phyloP scores from a whole-genome alignment of 23 red algal genomes.

The Pyropia yezoensis region DNA sequence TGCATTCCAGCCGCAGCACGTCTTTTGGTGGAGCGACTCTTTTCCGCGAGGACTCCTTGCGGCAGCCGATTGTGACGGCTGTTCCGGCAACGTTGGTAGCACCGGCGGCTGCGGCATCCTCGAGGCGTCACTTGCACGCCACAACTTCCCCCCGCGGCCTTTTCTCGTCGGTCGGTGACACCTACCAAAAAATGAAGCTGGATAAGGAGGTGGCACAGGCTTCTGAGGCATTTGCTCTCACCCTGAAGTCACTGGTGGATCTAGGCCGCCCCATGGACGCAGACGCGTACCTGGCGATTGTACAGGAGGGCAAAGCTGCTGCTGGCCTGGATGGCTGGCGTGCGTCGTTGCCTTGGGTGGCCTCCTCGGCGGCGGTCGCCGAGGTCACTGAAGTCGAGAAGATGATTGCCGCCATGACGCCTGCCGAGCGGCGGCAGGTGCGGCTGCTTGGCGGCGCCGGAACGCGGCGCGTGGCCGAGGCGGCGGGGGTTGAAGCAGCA shows the following conservation, averaged over 20 bases:
- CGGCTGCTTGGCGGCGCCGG: slow-evolving; percentile 17
- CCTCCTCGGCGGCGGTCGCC: slow-evolving; percentile 34
- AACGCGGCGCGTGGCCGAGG: slow-evolving; percentile 23
- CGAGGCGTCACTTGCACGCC: too few species aligned
- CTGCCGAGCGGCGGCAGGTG: slow-evolving; percentile 12
- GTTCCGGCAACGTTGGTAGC: too few species aligned
- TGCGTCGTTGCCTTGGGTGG: slow-evolving; percentile 55
- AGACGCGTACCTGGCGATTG: slow-evolving; percentile 25
- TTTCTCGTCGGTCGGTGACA: too few species aligned
- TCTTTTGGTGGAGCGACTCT: too few species aligned
- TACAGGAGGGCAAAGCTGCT: slow-evolving; percentile 43
- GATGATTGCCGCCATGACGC: slow-evolving; percentile 30
- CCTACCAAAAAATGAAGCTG: too few species aligned
- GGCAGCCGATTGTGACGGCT: too few species aligned
- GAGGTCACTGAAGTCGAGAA: slow-evolving; percentile 46
- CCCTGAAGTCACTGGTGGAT: slow-evolving; percentile 14
- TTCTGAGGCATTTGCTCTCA: too few species aligned
- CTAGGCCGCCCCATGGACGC: slow-evolving; percentile 14
- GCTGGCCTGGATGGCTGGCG: slow-evolving; percentile 25
- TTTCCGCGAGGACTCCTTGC: too few species aligned
- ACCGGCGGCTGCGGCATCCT: too few species aligned
- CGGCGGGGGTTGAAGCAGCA: background rate
- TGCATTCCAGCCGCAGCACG: too few species aligned
- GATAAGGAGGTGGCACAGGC: too few species aligned
- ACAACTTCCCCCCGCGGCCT: too few species aligned